Conservation (phyloP, 805 yeast genomes). For the Kuraishia molischiana region DNA sequence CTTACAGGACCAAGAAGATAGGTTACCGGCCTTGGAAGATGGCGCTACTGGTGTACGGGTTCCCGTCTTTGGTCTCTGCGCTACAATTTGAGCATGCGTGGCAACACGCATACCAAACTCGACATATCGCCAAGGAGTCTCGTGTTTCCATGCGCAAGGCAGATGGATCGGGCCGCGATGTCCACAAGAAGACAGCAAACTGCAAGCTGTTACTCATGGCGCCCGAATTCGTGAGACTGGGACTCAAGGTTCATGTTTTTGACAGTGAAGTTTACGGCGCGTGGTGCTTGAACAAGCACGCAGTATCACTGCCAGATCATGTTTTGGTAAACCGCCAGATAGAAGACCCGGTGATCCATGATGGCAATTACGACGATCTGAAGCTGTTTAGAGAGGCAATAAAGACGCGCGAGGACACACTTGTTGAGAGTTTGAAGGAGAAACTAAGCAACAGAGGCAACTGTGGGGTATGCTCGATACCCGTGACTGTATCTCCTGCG, state of each 20-base stretch:
- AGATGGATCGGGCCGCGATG: constrained; percentile 19
- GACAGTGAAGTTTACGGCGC: constrained; percentile 15
- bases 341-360: constrained; percentile 2
- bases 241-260: constrained; percentile 38
- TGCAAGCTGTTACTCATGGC: constrained; percentile 32
- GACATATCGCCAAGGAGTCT: constrained; percentile 36
- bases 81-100: constrained; percentile 80
- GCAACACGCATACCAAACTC: constrained; percentile 62
- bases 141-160: constrained; percentile 21
- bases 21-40: constrained; percentile 71
- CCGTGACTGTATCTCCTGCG: too few species aligned
- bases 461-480: too few species aligned
- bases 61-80: constrained; percentile 60
- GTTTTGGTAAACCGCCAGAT: constrained; percentile 10
- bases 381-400: constrained; percentile 9
- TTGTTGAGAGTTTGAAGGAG: too few species aligned
- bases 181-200: constrained; percentile 39
- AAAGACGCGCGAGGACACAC: constrained; percentile 6
- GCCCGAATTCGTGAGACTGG: constrained; percentile 33
- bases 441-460: too few species aligned
- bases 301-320: constrained; percentile 12
- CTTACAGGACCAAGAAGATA: constrained; percentile 47
- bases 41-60: constrained; percentile 55
- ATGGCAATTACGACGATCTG: constrained; percentile 20
- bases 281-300: constrained; percentile 27